Base-by-base conservation (phyloP, 768 basidiomycete genomes). In the Leucosporidium creatinivorum region DNA sequence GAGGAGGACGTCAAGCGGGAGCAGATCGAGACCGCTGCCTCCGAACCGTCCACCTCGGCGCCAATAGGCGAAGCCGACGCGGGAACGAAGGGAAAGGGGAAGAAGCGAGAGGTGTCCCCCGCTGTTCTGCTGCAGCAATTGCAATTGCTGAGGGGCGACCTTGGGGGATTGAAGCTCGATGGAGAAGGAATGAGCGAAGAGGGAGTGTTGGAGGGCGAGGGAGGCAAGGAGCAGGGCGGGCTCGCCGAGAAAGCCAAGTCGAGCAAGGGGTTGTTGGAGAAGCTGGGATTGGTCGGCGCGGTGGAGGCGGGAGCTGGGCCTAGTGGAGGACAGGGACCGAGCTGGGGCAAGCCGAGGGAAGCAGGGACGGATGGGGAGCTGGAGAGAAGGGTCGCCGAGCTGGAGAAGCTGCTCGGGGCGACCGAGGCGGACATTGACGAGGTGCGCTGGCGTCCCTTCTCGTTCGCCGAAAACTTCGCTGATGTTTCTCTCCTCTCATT, bases 391-490 rank as follows among this genome's bases (percentile, higher is more conserved):
- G 83, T 99, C 3, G 87, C 88, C 10, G 85, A 88, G 68, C 81
- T 99, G 21, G 94, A 98, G 76, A 85, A 83, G 66, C 70, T 89
- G 17, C 81, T 99, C 36, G 94, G 94, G 2, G 87, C 91, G 9
- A 85, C 86, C n/a, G 87, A 83, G 63, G 83, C 87, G 18, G 82
- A 85, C 12, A 75, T 93, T 17, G 91, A 96, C 76, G 91, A 94
- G 81, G 93, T 91, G 76, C 63, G 82, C 76, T 44, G n/a, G n/a
- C 33, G 4, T 47, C 4, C 21, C 44, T 26, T 19, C 25, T 36
- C n/a, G 3, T 0, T 30, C 36, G 30, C 1, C 48, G 3, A 21
- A 25, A 17, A 19, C 13, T 44, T 33, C 56, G 12, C 50, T 23
- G 10, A 58, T 2, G 4, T 33, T 10, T 48, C 25, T 10, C 44